Percentiles rank a stretch among this genome's conserved stretches.
Conservation (phyloP, 345 rosid genomes). For the Arabidopsis arenosa region DNA sequence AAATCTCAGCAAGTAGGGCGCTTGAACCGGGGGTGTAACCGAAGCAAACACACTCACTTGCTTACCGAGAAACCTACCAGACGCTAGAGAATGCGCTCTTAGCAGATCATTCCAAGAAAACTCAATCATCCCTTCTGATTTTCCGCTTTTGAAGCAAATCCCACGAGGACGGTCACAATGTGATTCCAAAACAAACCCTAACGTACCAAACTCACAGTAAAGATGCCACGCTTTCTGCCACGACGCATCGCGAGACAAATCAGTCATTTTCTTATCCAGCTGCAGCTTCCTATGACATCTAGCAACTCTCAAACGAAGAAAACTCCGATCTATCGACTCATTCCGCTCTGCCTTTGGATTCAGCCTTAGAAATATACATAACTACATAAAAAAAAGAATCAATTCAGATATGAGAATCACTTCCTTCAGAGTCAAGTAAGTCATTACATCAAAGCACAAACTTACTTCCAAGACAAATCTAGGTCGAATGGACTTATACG, state of each 20-base stretch:
- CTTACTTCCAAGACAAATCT: slow-evolving; percentile 82
- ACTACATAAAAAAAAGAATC: slow-evolving; percentile 47
- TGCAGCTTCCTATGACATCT: slow-evolving; percentile 82
- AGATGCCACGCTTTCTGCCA: slow-evolving; percentile 76
- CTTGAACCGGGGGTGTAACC: slow-evolving; percentile 88
- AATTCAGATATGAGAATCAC: neutral
- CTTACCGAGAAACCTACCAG: slow-evolving; percentile 57
- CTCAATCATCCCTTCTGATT: slow-evolving; percentile 43
- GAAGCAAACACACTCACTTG: slow-evolving; percentile 60
- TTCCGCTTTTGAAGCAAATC: slow-evolving; percentile 53
- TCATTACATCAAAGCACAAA: slow-evolving; percentile 2
- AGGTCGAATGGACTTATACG: slow-evolving; percentile 71
- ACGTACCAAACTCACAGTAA: slow-evolving; percentile 83
- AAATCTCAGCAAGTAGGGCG: slow-evolving; percentile 79
- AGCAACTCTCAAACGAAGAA: slow-evolving; percentile 58
- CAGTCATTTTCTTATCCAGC: slow-evolving; percentile 53
- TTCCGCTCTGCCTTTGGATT: slow-evolving; percentile 47
- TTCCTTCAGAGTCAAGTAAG: neutral
- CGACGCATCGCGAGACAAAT: slow-evolving; percentile 48
- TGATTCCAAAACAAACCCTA: slow-evolving; percentile 66
- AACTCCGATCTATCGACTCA: slow-evolving; percentile 39
- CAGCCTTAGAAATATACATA: slow-evolving; percentile 61
- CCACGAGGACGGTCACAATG: slow-evolving; percentile 47
- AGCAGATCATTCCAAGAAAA: slow-evolving; percentile 84
- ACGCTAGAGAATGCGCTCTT: slow-evolving; percentile 64